A percentile compares a stretch with the other conserved stretches of the same genome.
Evolutionary conservation across 257 asterid species (phyloP).

Genomic region (Echium plantagineum): DNA sequence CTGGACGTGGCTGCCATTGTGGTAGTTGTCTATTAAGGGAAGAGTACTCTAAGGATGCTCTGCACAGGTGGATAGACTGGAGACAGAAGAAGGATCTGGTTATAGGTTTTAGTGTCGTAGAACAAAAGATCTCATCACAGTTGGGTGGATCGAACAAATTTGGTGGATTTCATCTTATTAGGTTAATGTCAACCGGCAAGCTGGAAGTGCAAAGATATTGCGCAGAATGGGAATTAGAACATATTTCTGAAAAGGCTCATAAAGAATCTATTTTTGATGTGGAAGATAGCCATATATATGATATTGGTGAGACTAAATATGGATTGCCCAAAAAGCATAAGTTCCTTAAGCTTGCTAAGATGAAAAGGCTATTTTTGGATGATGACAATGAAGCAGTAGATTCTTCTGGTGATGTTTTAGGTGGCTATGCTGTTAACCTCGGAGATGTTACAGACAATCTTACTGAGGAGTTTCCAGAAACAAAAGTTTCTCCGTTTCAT

Average conservation of each 20-base stretch:
- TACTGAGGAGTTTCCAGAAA: slow-evolving; percentile 11
- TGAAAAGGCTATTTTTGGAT: neutral
- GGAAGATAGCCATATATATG: slow-evolving; percentile 37
- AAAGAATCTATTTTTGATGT: slow-evolving; percentile 21
- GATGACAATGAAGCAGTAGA: slow-evolving; percentile 29
- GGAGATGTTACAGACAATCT: slow-evolving; percentile 40
- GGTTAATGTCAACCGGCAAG: slow-evolving; percentile 63
- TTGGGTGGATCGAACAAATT: slow-evolving; percentile 21
- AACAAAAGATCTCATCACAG: slow-evolving; percentile 20
- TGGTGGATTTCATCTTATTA: slow-evolving; percentile 49
- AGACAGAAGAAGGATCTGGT: slow-evolving; percentile 51
- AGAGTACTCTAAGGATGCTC: slow-evolving; percentile 35
- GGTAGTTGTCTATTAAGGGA: slow-evolving; percentile 47
- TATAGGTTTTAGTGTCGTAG: slow-evolving; percentile 59
- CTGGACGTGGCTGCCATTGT: slow-evolving; percentile 40
- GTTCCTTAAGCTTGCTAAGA: slow-evolving; percentile 24
- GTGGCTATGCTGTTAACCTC: slow-evolving; percentile 34
- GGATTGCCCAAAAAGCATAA: slow-evolving; percentile 18
- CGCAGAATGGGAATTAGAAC: slow-evolving; percentile 35
- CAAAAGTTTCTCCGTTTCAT: slow-evolving; percentile 25
- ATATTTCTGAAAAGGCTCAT: slow-evolving; percentile 21
- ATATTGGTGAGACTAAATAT: slow-evolving; percentile 17
- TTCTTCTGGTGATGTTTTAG: slow-evolving; percentile 37
- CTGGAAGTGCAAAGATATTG: slow-evolving; percentile 55
- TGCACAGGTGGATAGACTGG: slow-evolving; percentile 72